Base-by-base conservation (phyloP, 164 flowering plant species). In the Vitis riparia region DNA sequence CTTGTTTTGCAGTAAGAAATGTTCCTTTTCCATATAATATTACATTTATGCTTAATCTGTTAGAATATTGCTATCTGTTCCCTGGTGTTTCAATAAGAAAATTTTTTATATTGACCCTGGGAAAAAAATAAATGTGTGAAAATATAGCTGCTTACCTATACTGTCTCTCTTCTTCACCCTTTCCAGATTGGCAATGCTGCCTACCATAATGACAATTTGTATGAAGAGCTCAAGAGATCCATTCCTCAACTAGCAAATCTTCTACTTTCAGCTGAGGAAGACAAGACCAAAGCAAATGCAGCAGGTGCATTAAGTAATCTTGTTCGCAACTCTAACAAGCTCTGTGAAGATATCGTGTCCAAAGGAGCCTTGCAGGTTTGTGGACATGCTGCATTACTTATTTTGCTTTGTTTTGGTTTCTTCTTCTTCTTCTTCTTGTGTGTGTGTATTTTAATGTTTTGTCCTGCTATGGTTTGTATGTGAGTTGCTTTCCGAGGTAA, bases 241-340 rank as follows among this genome's bases (percentile, higher is more conserved):
- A 89, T 96, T 68, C 92, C 98, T 70, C 95, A 85, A 65, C 86
- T 96, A 6, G 85, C 89, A 29, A 82, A 79, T 27, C 65, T 91
- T 68, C 72, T 96, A 80, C 79, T 85, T 70, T 81, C 93, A 9
- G 70, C 82, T 0, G 97, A 93, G 78, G 99, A 93, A 75, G 98
- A 96, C 86, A 91, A 93, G 73, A 93, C 98, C 17, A 96, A 92
- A 80, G 92, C 93, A 56, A 96, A 96, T 84, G 98, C 99, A 23
- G 97, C 99, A 9, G 99, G 97, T 71, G 99, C 99, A 55, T 81
- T 96, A 7, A 96, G 98, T 63, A 96, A 96, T 80, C 93, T 96
- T 51, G 91, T 96, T 67, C 97, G 98, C 62, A 90, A 96, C 73
- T 96, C 99, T 55, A 80, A 73, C 82, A 85, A 76, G 78, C 98